Conservation (phyloP, 768 basidiomycete genomes). For the button mushroom (Agaricus bisporus) region DNA sequence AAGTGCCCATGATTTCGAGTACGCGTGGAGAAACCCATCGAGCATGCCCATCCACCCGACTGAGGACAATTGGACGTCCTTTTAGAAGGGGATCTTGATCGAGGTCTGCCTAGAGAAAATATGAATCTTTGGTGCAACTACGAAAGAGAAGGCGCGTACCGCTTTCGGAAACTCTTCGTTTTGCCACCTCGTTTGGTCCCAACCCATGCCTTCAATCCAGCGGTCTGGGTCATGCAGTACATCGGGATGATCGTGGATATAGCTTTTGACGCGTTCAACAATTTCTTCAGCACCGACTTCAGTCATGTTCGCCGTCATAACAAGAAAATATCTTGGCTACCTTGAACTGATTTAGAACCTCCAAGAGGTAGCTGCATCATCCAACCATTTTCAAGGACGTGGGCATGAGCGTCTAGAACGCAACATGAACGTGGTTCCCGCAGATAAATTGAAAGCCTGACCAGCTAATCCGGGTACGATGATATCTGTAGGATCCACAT, state of each 20-base stretch:
- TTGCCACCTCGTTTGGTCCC: constrained; percentile 87
- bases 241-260: constrained; percentile 54
- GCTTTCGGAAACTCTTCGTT: constrained; percentile 63
- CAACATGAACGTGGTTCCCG: neutral
- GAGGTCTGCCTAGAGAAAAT: constrained; percentile 54
- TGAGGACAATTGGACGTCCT: constrained; percentile 66
- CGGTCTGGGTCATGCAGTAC: constrained; percentile 40
- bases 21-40: constrained; percentile 79
- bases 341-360: constrained; percentile 51
- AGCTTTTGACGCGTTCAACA: constrained; percentile 49
- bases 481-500: constrained; percentile 27
- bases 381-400: constrained; percentile 69
- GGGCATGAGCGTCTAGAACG: constrained; percentile 68
- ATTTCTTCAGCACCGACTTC: constrained; percentile 40
- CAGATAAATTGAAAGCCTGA: constrained; percentile 17
- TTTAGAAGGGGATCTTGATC: constrained; percentile 61
- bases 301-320: neutral
- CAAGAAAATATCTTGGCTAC: constrained; percentile 25
- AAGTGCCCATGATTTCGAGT: constrained; percentile 51
- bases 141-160: constrained; percentile 30
- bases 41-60: constrained; percentile 80
- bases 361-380: constrained; percentile 60
- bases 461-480: constrained; percentile 74
- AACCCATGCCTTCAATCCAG: constrained; percentile 88
- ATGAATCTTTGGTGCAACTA: neutral